Evolutionary conservation across 805 yeast species (phyloP).

Genomic region (Wickerhamiella vanderwaltii): DNA sequence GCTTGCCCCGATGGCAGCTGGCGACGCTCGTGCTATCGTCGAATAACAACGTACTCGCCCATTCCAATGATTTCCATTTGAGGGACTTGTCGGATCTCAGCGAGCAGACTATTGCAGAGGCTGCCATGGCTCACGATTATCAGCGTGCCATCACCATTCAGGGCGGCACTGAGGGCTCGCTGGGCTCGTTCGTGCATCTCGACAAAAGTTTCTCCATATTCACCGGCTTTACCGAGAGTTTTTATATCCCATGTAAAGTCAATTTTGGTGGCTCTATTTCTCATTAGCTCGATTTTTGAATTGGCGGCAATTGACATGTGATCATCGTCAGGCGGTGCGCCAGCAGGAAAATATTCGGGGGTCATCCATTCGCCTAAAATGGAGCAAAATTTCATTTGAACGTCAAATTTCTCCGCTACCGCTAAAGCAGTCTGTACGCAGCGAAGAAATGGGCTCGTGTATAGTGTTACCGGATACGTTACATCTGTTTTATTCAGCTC

Average conservation of each 20-base stretch:
- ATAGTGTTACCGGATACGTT: constrained; percentile 15
- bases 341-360: constrained; percentile 27
- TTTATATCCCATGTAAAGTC: constrained; percentile 16
- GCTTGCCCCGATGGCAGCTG: no score
- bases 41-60: constrained; percentile 13
- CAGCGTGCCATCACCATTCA: constrained; percentile 17
- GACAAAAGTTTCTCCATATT: constrained; percentile 30
- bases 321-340: constrained; percentile 29
- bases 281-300: constrained; percentile 21
- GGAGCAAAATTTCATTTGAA: constrained; percentile 22
- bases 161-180: constrained; percentile 21
- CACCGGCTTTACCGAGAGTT: constrained; percentile 19
- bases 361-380: constrained; percentile 32
- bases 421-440: constrained; percentile 29
- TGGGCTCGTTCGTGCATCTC: constrained; percentile 27
- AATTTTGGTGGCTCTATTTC: constrained; percentile 11
- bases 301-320: constrained; percentile 17
- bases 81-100: constrained; percentile 25
- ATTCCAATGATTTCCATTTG: constrained; percentile 24
- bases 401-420: constrained; percentile 18
- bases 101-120: constrained; percentile 30
- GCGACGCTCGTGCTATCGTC: neutral
- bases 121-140: constrained; percentile 32
- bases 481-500: constrained; percentile 12
- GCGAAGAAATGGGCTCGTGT: constrained; percentile 29